Base-by-base conservation (phyloP, 345 rosid species). In the Passiflora organensis region DNA sequence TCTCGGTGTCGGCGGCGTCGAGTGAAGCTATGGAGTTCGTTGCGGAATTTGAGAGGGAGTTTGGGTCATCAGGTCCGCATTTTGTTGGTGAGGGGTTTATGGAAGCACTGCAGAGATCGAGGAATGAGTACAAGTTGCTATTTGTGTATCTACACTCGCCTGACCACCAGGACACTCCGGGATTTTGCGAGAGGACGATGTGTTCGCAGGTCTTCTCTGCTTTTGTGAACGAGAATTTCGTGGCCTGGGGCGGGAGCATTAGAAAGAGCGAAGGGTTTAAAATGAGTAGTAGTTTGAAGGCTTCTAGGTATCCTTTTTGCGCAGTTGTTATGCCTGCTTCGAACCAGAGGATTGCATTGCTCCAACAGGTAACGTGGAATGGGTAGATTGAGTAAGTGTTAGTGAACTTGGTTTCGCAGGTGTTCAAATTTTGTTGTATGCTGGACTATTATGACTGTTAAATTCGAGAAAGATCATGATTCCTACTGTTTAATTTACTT, bases 261-360 rank as follows among this genome's bases (percentile, higher is more conserved):
- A 78, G 96, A 53, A 82, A 84, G 51, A 94, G 96, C 53, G 99
- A 94, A 76, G 99, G 99, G 21, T 94, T 94, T 76, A 94, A 94
- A 77, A 94, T 94, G 97, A 89, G 99, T 57, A 85, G 83, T 60
- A 89, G 97, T 76, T 85, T 89, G 85, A 94, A 94, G 70, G 99
- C 99, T 0, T 89, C 97, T 0, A 70, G 96, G 62, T 94, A 77
- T 52, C 99, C 99, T 0, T 94, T 89, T 66, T 87, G 96, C 43
- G 97, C 99, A 14, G 83, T 89, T 19, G 96, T 94, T 53, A 94
- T 89, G 97, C 85, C 96, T 5, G 93, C 99, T 38, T 70, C 89
- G 22, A 87, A 94, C 28, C 95, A 94, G 82, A 80, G 99, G 78
- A 89, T 89, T 10, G 97, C 95, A 6, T 68, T 94, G 69, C 95